Base-by-base conservation (phyloP, 2,329 filamentous ascomycete genomes). In the Aspergillus ibericus region DNA sequence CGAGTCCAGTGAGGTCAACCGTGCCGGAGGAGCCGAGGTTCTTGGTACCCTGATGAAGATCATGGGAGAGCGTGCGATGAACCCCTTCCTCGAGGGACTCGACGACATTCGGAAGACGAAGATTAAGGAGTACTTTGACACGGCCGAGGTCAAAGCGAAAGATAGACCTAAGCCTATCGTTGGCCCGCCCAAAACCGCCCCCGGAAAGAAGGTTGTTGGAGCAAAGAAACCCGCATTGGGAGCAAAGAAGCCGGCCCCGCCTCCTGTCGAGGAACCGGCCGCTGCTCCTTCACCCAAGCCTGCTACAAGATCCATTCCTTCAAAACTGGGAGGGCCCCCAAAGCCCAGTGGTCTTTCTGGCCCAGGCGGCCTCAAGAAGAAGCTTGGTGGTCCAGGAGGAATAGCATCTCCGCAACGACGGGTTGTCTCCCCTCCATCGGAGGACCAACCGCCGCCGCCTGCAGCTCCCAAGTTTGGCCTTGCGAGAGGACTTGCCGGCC, bases 21-120 rank as follows among this genome's bases (percentile, higher is more conserved):
- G 95, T 76, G 89, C 93, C 50, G 92, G 92, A 29, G 95, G 93
- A 73, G 93, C 93, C 13, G 95, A 99, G 75, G 88, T 95, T 34
- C 81, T 99, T 3, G 95, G 96, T 63, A 96, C 93, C 0, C 77
- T 99, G 51, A 98, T 97, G 95, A 99, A 98, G 79, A 98, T 99
- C 56, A 91, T 98, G 79, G 93, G 95, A 42, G 96, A 99, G 75
- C 87, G 95, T 58, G 91, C 91, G 53, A 99, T 99, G 95, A 92
- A 90, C 44, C 89, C 91, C 8, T 90, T 96, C 72, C 79, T 99
- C 15, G 93, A 97, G 63, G 92, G 92, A 3, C 81, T 99, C 2
- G 95, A 99, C 71, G 95, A 99, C 22, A 98, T 98, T 65, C 86
- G 93, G 61, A 98, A 96, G 79, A 90, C 83, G 62, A 99, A 97